Evolutionary conservation across 306 rosid genomes (phyloP).

Genomic region (Oemleria cerasiformis): DNA sequence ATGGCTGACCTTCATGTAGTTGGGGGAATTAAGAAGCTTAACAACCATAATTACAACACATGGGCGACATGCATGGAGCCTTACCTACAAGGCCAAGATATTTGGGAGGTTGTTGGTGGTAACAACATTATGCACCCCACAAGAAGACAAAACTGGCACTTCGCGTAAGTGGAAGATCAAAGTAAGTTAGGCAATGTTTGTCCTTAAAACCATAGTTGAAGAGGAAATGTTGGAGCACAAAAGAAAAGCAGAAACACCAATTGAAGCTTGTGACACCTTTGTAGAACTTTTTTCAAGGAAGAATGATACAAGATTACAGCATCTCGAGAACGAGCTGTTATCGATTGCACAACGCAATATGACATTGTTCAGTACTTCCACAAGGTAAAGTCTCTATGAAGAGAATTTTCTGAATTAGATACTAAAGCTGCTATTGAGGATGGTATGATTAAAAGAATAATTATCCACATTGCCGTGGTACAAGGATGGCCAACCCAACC

Average conservation of each 20-base stretch:
- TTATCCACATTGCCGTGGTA: not conserved
- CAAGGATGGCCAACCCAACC: not conserved
- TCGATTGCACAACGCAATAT: constrained; percentile 6
- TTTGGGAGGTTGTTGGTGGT: constrained; percentile 14
- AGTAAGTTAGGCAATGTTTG: constrained; percentile 3
- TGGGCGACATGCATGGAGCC: not conserved
- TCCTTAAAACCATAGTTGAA: constrained; percentile 3
- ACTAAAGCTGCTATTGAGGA: not conserved
- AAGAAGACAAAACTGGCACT: not conserved
- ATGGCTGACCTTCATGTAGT: constrained; percentile 9
- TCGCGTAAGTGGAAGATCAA: constrained; percentile 18
- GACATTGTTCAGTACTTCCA: constrained; percentile 2
- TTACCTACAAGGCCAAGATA: constrained; percentile 11
- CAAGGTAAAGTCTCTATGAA: not conserved
- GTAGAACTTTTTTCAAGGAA: constrained; percentile 1
- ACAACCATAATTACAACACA: no score
- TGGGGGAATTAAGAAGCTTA: constrained; percentile 12
- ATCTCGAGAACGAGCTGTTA: not conserved
- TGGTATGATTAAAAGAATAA: not conserved
- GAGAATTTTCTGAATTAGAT: constrained; percentile 18
- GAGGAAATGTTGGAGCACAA: constrained; percentile 14
- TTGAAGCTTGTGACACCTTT: constrained; percentile 10
- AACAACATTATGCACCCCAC: not conserved
- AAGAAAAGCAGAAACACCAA: not conserved
- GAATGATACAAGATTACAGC: constrained; percentile 2